phyloP scores from a whole-genome alignment of 225 moss, liverwort and hornwort genomes.

The Pseudisothecium myosuroides region DNA sequence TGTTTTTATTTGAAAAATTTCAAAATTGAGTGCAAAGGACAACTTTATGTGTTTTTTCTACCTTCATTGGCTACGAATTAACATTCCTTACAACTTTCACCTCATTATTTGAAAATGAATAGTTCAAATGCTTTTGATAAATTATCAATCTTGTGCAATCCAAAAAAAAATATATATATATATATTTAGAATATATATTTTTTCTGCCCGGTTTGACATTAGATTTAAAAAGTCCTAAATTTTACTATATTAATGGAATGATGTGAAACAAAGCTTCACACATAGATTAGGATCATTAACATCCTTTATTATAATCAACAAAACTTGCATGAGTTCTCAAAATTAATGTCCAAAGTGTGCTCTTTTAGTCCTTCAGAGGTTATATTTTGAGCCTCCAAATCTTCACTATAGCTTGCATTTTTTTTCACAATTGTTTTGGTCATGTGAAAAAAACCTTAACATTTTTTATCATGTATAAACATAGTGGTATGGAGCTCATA shows the following conservation, averaged over 20 bases:
- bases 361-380: not conserved
- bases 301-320: not conserved
- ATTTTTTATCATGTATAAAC: not conserved
- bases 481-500: not conserved
- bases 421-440: not conserved
- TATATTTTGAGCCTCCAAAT: not conserved
- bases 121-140: not conserved
- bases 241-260: not conserved
- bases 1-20: not conserved
- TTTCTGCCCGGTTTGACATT: fast-evolving
- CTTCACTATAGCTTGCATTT: not conserved
- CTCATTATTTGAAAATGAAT: fast-evolving
- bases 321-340: fast-evolving
- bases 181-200: not conserved
- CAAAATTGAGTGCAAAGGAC: not conserved
- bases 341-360: not conserved
- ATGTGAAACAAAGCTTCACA: not conserved
- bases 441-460: not conserved
- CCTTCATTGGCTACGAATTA: fast-evolving
- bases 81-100: not conserved
- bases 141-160: not conserved
- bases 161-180: not conserved
- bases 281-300: not conserved
- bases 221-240: fast-evolving
- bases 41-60: not conserved